These are phyloP conservation scores for Raddia guianensis DNA, from an alignment of 176 grass and related monocot species.

Conservation along the genomic window DNA sequence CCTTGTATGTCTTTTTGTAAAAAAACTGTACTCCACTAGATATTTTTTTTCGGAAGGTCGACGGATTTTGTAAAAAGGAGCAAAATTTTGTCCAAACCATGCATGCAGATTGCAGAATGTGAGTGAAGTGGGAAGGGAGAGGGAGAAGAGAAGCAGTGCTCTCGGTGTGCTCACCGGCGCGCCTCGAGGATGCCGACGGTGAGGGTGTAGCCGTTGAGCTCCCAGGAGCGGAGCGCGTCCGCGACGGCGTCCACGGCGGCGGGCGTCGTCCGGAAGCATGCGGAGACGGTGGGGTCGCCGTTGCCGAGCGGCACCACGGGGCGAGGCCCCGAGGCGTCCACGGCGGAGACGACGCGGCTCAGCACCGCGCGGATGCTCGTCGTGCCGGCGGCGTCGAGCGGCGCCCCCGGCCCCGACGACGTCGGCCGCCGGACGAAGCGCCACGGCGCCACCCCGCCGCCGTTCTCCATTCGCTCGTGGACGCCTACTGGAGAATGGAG, in stretches of 20 bases:
- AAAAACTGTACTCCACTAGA: too few relatives aligned
- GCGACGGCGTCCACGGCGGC: conserved; percentile 74
- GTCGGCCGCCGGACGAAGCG: conserved; percentile 37
- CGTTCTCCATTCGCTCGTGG: conserved; percentile 43
- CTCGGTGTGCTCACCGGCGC: conserved; percentile 47
- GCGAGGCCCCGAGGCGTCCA: conserved; percentile 39
- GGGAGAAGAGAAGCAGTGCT: too few relatives aligned
- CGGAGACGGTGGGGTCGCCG: conserved; percentile 67
- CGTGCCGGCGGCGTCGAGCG: conserved; percentile 30
- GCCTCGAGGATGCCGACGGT: conserved; percentile 47
- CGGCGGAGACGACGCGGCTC: conserved; percentile 34
- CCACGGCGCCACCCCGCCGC: conserved; percentile 39
- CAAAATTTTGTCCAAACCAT: too few relatives aligned
- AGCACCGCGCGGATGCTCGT: conserved; percentile 60
- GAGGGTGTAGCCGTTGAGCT: conserved; percentile 61
- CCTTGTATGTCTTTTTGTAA: too few relatives aligned
- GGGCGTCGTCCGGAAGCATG: conserved; percentile 65
- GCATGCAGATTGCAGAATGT: too few relatives aligned
- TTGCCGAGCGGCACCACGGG: conserved; percentile 58
- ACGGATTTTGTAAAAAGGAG: too few relatives aligned
- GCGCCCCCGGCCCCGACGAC: not conserved
- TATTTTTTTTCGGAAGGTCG: too few relatives aligned
- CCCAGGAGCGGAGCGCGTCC: conserved; percentile 52
- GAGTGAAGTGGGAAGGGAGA: not conserved
- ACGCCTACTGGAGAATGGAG: too few relatives aligned